Conservation (phyloP, 2,329 filamentous ascomycete genomes). For the Xylaria sp. region DNA sequence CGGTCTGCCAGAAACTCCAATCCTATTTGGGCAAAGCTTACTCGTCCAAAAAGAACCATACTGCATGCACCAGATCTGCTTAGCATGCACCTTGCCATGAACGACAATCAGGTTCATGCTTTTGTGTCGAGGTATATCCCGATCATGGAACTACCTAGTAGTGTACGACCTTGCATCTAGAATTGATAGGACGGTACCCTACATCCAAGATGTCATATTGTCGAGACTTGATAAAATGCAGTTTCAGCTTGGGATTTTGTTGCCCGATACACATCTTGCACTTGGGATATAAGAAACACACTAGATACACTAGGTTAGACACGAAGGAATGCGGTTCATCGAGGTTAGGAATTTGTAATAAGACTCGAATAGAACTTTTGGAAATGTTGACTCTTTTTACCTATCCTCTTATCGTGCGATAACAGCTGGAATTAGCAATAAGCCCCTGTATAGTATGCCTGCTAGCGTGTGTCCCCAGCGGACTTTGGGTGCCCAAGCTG, state of each 20-base stretch:
- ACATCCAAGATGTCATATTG: constrained; percentile 2
- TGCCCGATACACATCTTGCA: too few species aligned
- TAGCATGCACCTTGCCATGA: neutral
- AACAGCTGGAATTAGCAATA: neutral
- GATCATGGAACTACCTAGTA: constrained; percentile 1
- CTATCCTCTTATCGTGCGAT: neutral
- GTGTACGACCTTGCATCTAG: too few species aligned
- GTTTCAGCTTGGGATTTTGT: too few species aligned
- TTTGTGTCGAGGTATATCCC: neutral
- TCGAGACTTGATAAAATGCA: too few species aligned
- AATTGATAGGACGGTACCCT: constrained; percentile 15
- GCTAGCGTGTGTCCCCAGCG: neutral
- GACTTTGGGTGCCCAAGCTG: constrained; percentile 5
- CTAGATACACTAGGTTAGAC: neutral
- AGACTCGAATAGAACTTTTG: neutral
- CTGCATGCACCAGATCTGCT: too few species aligned
- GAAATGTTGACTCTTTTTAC: neutral
- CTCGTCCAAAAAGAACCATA: too few species aligned
- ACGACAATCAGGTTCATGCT: constrained; percentile 2
- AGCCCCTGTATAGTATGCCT: neutral
- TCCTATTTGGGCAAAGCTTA: too few species aligned
- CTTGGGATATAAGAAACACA: too few species aligned
- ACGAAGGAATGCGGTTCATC: neutral
- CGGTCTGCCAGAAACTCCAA: too few species aligned
- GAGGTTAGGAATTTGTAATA: neutral